phyloP scores from a whole-genome alignment of 2,329 filamentous ascomycete species.

The Triangularia verruculosa region DNA sequence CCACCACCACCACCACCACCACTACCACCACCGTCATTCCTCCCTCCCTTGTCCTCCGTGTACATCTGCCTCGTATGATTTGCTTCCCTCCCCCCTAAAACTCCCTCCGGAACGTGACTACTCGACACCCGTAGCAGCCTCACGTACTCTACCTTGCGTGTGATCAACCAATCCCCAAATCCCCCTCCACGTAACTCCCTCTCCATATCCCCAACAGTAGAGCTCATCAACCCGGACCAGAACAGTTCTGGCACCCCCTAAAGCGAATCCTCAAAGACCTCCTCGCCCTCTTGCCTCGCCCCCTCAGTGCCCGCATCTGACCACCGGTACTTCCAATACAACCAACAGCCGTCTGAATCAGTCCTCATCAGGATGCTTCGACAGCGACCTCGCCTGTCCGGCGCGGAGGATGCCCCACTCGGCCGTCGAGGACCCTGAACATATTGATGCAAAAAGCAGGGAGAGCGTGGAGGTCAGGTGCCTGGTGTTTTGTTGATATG shows the following conservation, averaged over 20 bases:
- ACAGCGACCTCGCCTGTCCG: constrained; percentile 47
- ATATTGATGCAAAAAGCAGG: constrained; percentile 48
- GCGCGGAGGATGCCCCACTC: constrained; percentile 24
- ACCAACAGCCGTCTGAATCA: constrained; percentile 42
- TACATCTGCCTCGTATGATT: no score
- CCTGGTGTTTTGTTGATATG: constrained; percentile 11
- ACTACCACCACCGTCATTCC: no score
- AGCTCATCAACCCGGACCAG: not conserved
- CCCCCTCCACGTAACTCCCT: no score
- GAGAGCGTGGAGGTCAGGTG: constrained; percentile 31
- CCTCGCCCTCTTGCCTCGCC: constrained; percentile 38
- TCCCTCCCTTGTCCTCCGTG: not conserved
- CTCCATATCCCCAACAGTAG: not conserved
- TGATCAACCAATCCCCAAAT: no score
- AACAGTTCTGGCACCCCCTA: constrained; percentile 13
- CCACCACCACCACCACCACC: not conserved
- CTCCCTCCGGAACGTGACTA: no score
- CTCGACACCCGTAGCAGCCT: no score
- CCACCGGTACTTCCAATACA: constrained; percentile 49
- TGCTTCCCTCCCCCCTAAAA: no score
- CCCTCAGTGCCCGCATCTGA: constrained; percentile 36
- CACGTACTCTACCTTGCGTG: no score
- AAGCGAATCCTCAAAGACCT: constrained; percentile 33
- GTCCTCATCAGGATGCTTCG: constrained; percentile 60
- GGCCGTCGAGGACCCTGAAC: constrained; percentile 19